phyloP scores from a whole-genome alignment of 306 rosid species.

The Nissolia schottii region DNA sequence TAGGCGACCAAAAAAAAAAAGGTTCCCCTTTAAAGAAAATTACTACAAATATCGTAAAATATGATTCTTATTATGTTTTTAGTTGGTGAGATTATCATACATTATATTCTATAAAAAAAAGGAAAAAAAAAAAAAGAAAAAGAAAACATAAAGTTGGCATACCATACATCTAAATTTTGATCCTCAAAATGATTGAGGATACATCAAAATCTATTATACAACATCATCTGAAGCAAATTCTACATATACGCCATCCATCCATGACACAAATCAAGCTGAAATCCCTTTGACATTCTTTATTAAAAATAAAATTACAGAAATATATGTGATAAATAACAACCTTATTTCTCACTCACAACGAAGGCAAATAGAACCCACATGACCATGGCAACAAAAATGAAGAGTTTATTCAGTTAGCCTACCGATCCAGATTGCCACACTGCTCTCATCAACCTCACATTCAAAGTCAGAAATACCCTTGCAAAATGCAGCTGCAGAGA shows the following conservation, averaged over 20 bases:
- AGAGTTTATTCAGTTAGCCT: background rate
- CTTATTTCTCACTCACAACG: background rate
- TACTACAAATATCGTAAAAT: too few relatives aligned
- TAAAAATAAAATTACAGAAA: background rate
- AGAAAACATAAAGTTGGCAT: too few relatives aligned
- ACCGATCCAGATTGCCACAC: background rate
- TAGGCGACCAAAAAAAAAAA: too few relatives aligned
- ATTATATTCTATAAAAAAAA: too few relatives aligned
- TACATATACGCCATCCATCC: background rate
- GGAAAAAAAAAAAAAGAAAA: too few relatives aligned
- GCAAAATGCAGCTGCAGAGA: background rate
- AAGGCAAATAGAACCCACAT: background rate
- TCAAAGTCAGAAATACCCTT: background rate
- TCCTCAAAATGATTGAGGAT: too few relatives aligned
- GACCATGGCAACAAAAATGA: background rate
- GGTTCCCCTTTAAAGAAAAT: too few relatives aligned
- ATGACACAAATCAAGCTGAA: background rate
- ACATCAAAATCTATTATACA: too few relatives aligned
- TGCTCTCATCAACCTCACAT: background rate
- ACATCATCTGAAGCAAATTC: too few relatives aligned
- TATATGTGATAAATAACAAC: background rate
- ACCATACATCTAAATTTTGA: too few relatives aligned
- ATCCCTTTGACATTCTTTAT: background rate
- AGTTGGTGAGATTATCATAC: too few relatives aligned
- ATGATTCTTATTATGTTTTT: too few relatives aligned